Percentiles rank a stretch among this genome's conserved stretches.
Conservation (phyloP, 805 yeast genomes). For the Deakozyma indianensis region DNA sequence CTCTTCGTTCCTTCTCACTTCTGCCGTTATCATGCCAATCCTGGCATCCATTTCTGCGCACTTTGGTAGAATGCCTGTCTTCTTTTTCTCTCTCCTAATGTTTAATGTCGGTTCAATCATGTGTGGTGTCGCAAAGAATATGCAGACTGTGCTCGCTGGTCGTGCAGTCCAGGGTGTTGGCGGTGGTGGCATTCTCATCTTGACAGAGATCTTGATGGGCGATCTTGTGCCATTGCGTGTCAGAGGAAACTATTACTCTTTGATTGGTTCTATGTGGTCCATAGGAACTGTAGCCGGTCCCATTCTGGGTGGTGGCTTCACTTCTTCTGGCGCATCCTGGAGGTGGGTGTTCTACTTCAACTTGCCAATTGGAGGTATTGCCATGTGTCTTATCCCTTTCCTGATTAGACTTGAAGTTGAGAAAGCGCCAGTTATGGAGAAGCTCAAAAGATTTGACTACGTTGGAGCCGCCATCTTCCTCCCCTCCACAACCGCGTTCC, state of each 20-base stretch:
- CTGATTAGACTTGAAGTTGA: conserved; percentile 30
- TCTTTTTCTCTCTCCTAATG: conserved; percentile 33
- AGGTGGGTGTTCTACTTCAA: conserved; percentile 67
- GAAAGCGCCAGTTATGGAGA: conserved; percentile 33
- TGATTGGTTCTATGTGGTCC: conserved; percentile 18
- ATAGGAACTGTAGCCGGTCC: conserved; percentile 34
- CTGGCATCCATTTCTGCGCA: conserved; percentile 14
- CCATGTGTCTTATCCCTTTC: conserved; percentile 24
- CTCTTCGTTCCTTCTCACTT: conserved; percentile 15
- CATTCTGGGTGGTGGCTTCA: conserved; percentile 50
- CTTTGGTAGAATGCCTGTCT: conserved; percentile 31
- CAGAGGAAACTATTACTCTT: conserved; percentile 18
- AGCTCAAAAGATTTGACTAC: conserved; percentile 32
- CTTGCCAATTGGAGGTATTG: conserved; percentile 48
- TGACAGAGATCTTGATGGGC: conserved; percentile 41
- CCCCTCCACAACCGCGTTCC: conserved; percentile 29
- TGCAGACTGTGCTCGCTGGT: conserved; percentile 55
- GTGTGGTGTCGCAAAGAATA: conserved; percentile 36
- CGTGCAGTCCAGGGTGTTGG: conserved; percentile 60
- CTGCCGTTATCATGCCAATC: conserved; percentile 12
- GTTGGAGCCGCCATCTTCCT: conserved; percentile 32
- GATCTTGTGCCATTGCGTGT: conserved; percentile 34
- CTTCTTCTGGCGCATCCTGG: conserved; percentile 51
- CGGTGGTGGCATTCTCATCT: conserved; percentile 50
- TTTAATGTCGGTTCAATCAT: conserved; percentile 52